Conservation (phyloP, 257 asterid species). For the Solanum piurae region DNA sequence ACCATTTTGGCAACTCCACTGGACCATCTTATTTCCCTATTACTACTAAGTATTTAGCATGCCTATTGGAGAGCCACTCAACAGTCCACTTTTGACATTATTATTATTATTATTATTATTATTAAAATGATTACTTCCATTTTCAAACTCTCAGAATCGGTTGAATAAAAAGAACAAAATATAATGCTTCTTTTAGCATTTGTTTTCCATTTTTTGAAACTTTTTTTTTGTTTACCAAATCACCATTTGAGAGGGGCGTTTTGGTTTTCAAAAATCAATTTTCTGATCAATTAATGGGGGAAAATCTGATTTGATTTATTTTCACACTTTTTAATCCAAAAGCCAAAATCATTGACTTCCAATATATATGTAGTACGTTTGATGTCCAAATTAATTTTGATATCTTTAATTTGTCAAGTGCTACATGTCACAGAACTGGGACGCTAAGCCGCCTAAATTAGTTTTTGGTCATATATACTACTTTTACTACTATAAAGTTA, state of each 20-base stretch:
- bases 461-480: background rate
- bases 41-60: background rate
- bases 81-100: background rate
- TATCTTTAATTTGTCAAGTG: background rate
- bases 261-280: background rate
- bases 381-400: background rate
- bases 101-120: background rate
- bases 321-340: background rate
- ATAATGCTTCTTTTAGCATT: background rate
- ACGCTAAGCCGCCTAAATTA: background rate
- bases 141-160: background rate
- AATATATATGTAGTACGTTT: background rate
- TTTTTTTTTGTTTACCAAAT: background rate
- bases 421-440: background rate
- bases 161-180: background rate
- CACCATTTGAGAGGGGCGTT: background rate
- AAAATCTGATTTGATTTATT: background rate
- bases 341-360: background rate
- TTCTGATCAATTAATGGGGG: no score
- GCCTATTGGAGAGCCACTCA: background rate
- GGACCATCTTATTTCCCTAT: background rate
- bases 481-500: background rate
- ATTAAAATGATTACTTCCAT: background rate
- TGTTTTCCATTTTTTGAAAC: background rate
- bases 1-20: background rate